Conservation (phyloP, 1,284 basidiomycete species). For the Cutaneotrichosporon cutaneum region DNA sequence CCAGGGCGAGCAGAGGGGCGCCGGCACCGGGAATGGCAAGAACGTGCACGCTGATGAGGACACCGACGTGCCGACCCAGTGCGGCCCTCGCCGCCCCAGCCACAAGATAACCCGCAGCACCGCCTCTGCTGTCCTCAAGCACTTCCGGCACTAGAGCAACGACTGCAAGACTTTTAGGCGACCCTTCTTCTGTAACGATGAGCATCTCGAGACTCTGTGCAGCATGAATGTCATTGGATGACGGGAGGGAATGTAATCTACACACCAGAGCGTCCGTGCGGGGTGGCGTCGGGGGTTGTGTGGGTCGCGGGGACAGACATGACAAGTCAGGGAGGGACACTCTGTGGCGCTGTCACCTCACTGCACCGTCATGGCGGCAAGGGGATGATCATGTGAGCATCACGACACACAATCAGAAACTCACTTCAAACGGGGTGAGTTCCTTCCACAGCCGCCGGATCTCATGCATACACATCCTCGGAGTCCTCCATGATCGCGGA, state of each 20-base stretch:
- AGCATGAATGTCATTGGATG: not conserved
- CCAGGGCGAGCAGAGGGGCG: too few relatives aligned
- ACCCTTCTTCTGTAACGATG: too few relatives aligned
- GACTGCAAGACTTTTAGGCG: too few relatives aligned
- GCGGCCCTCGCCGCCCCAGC: not conserved
- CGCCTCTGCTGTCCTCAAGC: not conserved
- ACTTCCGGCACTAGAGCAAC: not conserved
- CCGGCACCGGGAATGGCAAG: too few relatives aligned
- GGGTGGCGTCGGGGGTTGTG: not conserved
- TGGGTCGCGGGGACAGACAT: not conserved
- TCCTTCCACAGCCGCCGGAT: too few relatives aligned
- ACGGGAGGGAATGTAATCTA: not conserved
- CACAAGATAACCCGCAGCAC: not conserved
- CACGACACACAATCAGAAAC: not conserved
- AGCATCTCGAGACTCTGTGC: too few relatives aligned
- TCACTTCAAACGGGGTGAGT: not conserved
- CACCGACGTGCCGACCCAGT: not conserved
- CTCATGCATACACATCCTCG: not conserved
- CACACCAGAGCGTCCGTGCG: not conserved
- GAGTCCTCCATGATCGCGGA: too few relatives aligned
- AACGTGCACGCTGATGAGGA: too few relatives aligned
- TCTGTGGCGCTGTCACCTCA: not conserved
- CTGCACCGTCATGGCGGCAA: not conserved
- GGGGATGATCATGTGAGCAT: not conserved
- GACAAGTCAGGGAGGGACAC: not conserved